Evolutionary conservation across 192 early-diverging fungal species (phyloP).

Genomic region (Rhizophagus prolifer): DNA sequence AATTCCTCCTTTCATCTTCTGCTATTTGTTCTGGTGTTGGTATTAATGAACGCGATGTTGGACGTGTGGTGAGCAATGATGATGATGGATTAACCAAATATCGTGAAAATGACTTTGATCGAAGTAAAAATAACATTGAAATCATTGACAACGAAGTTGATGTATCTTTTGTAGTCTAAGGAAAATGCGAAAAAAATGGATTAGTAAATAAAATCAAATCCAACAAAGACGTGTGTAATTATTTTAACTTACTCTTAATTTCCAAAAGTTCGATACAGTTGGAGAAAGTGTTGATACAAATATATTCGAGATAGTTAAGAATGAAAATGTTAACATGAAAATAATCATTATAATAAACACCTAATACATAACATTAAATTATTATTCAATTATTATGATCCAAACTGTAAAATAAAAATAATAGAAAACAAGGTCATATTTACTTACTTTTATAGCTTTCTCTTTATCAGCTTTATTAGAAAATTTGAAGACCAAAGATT

Average conservation of each 20-base stretch:
- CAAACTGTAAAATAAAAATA: background rate
- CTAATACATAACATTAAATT: background rate
- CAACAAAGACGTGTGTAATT: background rate
- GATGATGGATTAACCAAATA: background rate
- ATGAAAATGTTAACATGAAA: conserved; percentile 12
- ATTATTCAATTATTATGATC: no score
- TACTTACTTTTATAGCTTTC: background rate
- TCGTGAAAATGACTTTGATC: background rate
- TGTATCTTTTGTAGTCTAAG: background rate
- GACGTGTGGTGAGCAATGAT: background rate
- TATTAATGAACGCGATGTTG: background rate
- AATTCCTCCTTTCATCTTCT: conserved; percentile 18
- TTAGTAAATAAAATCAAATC: background rate
- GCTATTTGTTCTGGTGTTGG: background rate
- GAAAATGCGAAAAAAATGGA: background rate
- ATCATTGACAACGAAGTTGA: background rate
- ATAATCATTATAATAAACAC: background rate
- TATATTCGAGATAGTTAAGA: background rate
- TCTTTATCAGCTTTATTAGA: background rate
- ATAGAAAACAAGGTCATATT: background rate
- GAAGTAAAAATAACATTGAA: conserved; percentile 7
- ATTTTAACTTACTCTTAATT: background rate
- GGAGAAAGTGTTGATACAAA: background rate
- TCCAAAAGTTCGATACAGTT: conserved; percentile 15
- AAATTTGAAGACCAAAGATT: conserved; percentile 14